Evolutionary conservation across 129 eudicot species (phyloP).

Genomic region (Smallanthus sonchifolius): DNA sequence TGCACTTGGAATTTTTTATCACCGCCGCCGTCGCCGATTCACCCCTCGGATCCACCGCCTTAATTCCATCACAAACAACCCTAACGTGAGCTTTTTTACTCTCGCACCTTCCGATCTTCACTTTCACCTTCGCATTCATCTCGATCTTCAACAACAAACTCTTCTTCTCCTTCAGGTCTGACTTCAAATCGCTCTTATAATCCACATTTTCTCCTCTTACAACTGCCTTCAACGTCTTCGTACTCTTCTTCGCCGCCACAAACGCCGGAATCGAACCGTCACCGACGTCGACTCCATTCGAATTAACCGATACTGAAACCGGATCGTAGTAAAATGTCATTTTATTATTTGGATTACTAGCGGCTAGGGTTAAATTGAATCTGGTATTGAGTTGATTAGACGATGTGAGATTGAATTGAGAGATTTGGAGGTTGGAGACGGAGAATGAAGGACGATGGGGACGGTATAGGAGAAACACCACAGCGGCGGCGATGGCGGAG

Average conservation of each 20-base stretch:
- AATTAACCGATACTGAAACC: not conserved
- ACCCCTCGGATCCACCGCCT: slow-evolving; percentile 17
- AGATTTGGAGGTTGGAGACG: slow-evolving; percentile 23
- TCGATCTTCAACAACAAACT: slow-evolving; percentile 17
- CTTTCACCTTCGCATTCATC: slow-evolving; percentile 33
- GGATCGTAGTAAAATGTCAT: not conserved
- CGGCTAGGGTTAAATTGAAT: slow-evolving; percentile 19
- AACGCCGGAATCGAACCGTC: slow-evolving; percentile 28
- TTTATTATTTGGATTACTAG: slow-evolving; percentile 18
- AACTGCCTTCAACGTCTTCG: slow-evolving; percentile 11
- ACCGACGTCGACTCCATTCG: not conserved
- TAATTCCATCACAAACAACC: slow-evolving; percentile 27
- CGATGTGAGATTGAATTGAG: slow-evolving; percentile 29
- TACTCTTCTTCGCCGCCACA: slow-evolving; percentile 19
- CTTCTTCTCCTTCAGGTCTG: slow-evolving; percentile 24
- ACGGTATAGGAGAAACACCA: slow-evolving; percentile 32
- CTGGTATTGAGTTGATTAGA: slow-evolving; percentile 6
- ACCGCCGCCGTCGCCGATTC: slow-evolving; percentile 6
- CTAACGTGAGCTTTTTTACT: slow-evolving; percentile 19
- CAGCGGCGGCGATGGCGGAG: slow-evolving; percentile 46
- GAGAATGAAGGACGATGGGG: slow-evolving; percentile 36
- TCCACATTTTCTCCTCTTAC: not conserved
- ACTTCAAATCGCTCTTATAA: not conserved
- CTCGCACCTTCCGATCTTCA: slow-evolving; percentile 23
- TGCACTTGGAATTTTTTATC: slow-evolving; percentile 14